These are phyloP conservation scores for Nemania abortiva DNA, from an alignment of 2,329 filamentous ascomycete genomes.

Conservation along the genomic window DNA sequence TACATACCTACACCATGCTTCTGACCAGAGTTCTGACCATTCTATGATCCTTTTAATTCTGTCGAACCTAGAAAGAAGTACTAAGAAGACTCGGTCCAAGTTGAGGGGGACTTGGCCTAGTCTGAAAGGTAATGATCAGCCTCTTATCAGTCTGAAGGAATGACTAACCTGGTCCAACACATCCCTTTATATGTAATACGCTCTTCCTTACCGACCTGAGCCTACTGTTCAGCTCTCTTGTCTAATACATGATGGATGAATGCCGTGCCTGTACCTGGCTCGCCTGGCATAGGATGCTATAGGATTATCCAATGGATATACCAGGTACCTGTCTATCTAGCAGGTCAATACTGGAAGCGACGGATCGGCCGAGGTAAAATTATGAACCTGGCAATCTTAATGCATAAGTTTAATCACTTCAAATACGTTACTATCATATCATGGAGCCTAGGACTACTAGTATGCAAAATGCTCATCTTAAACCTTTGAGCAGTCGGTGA, in stretches of 20 bases:
- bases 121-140: constrained; percentile 17
- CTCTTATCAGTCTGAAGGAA: constrained; percentile 14
- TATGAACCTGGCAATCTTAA: neutral
- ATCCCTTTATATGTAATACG: constrained; percentile 10
- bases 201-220: neutral
- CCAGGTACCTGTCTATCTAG: neutral
- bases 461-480: neutral
- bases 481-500: neutral
- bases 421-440: constrained; percentile 10
- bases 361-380: neutral
- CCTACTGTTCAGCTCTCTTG: neutral
- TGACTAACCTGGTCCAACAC: neutral
- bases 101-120: neutral
- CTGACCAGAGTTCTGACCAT: too few species aligned
- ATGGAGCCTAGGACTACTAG: neutral
- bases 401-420: neutral
- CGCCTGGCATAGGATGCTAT: neutral
- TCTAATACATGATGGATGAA: neutral
- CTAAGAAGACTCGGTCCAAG: neutral
- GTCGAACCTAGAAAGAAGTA: neutral
- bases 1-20: neutral
- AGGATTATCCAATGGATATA: neutral
- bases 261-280: too few species aligned
- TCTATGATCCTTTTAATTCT: neutral
- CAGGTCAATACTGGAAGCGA: neutral